phyloP scores from a whole-genome alignment of 257 asterid genomes.

The Penstemon newberryi region DNA sequence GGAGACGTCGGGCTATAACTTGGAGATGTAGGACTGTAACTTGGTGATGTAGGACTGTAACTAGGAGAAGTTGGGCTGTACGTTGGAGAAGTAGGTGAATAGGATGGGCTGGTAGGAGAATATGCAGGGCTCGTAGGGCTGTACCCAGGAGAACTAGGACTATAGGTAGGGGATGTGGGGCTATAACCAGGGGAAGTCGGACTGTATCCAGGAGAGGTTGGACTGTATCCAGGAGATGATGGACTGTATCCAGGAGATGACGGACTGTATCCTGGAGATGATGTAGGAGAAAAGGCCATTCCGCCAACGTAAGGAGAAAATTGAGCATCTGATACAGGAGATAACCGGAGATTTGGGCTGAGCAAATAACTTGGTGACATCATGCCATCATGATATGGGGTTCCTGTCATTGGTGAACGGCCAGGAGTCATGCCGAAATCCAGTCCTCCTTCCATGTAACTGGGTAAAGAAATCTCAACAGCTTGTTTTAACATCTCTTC shows the following conservation, averaged over 20 bases:
- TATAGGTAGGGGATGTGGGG: slow-evolving; percentile 91
- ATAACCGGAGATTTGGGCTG: slow-evolving; percentile 77
- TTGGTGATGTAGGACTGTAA: slow-evolving; percentile 85
- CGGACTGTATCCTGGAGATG: slow-evolving; percentile 81
- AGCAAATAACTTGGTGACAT: slow-evolving; percentile 84
- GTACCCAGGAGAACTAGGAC: slow-evolving; percentile 92
- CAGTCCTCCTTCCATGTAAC: slow-evolving; percentile 90
- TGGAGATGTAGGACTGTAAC: slow-evolving; percentile 85
- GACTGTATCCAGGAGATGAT: slow-evolving; percentile 84
- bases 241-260: slow-evolving; percentile 83
- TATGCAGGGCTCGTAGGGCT: slow-evolving; percentile 94
- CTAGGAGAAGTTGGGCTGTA: slow-evolving; percentile 74
- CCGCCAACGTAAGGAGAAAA: slow-evolving; percentile 86
- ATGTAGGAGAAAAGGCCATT: slow-evolving; percentile 88
- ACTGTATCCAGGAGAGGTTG: slow-evolving; percentile 83
- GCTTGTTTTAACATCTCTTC: slow-evolving; percentile 96
- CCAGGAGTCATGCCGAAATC: slow-evolving; percentile 96
- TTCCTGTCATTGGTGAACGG: slow-evolving; percentile 80
- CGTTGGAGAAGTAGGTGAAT: slow-evolving; percentile 83
- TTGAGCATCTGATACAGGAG: slow-evolving; percentile 78
- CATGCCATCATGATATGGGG: slow-evolving; percentile 93
- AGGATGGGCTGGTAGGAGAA: slow-evolving; percentile 90
- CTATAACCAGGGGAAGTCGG: slow-evolving; percentile 89
- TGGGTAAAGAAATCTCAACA: slow-evolving; percentile 84
- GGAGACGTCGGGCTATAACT: slow-evolving; percentile 85